phyloP scores from a whole-genome alignment of 176 grass and related monocot species.

The Thinopyrum elongatum region DNA sequence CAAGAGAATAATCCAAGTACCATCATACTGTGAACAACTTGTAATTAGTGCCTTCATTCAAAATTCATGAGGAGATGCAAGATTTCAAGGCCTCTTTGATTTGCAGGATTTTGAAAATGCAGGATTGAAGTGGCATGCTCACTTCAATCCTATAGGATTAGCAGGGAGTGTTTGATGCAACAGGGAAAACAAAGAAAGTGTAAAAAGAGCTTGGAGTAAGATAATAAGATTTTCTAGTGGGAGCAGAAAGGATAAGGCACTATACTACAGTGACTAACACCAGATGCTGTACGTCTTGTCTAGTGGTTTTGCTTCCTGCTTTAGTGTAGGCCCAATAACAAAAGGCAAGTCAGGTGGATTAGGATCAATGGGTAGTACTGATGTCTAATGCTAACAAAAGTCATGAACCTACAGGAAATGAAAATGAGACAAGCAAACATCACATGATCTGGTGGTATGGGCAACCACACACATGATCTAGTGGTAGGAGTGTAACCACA shows the following conservation, averaged over 20 bases:
- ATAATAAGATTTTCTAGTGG: conserved; percentile 22
- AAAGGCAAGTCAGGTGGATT: conserved; percentile 52
- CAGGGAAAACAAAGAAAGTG: too few relatives aligned
- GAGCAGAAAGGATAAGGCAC: conserved; percentile 30
- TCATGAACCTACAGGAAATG: conserved; percentile 28
- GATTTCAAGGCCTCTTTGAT: too few relatives aligned
- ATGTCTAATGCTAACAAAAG: conserved; percentile 48
- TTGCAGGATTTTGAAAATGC: too few relatives aligned
- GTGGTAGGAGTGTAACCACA: neutral
- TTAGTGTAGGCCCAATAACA: conserved; percentile 42
- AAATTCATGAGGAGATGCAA: neutral
- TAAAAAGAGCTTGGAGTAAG: too few relatives aligned
- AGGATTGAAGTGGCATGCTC: too few relatives aligned
- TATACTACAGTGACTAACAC: conserved; percentile 41
- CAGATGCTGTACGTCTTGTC: conserved; percentile 35
- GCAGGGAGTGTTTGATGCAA: too few relatives aligned
- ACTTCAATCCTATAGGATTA: too few relatives aligned
- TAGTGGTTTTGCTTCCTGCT: conserved; percentile 43
- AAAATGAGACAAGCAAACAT: conserved; percentile 18
- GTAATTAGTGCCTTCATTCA: neutral
- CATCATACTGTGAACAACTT: neutral
- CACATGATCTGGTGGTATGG: conserved; percentile 20
- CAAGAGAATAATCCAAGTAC: neutral
- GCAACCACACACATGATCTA: neutral
- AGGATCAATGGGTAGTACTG: conserved; percentile 31